Percentiles rank a stretch among this genome's conserved stretches.
Evolutionary conservation across 371 early-diverging fungal genomes (phyloP).

Genomic region (Batrachochytrium dendrobatidis): DNA sequence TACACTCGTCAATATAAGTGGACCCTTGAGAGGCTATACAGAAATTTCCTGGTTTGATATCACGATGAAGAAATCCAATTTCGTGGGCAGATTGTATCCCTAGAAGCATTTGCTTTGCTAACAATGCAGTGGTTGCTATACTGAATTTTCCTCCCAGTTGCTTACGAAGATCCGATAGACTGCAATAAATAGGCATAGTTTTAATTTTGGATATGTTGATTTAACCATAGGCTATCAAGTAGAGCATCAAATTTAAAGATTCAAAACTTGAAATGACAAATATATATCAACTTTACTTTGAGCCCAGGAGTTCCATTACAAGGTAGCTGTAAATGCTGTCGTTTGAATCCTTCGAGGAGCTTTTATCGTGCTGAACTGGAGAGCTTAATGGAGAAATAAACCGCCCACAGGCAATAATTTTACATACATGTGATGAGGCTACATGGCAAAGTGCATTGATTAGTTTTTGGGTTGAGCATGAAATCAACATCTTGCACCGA

Average conservation of each 20-base stretch:
- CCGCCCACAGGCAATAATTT: conserved; percentile 43
- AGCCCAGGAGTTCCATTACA: conserved; percentile 59
- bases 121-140: conserved; percentile 45
- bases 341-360: no score
- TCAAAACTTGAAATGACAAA: background rate
- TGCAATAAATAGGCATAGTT: conserved; percentile 6
- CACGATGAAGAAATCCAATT: conserved; percentile 54
- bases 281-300: conserved; percentile 27
- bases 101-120: conserved; percentile 48
- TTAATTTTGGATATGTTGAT: no score
- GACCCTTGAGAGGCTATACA: conserved; percentile 21
- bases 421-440: conserved; percentile 17
- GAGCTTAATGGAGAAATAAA: conserved; percentile 22
- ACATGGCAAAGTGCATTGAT: no score
- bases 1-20: background rate
- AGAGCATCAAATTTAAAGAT: background rate
- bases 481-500: background rate
- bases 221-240: no score
- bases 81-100: conserved; percentile 46
- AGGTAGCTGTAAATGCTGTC: conserved; percentile 38
- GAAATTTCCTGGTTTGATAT: conserved; percentile 65
- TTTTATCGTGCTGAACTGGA: background rate
- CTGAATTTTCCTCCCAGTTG: conserved; percentile 32
- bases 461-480: background rate
- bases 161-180: conserved; percentile 49